Evolutionary conservation across 2,329 filamentous ascomycete species (phyloP), one percentile per base, ranked within the genome.

Genomic region (Rhynchosporium agropyri): DNA sequence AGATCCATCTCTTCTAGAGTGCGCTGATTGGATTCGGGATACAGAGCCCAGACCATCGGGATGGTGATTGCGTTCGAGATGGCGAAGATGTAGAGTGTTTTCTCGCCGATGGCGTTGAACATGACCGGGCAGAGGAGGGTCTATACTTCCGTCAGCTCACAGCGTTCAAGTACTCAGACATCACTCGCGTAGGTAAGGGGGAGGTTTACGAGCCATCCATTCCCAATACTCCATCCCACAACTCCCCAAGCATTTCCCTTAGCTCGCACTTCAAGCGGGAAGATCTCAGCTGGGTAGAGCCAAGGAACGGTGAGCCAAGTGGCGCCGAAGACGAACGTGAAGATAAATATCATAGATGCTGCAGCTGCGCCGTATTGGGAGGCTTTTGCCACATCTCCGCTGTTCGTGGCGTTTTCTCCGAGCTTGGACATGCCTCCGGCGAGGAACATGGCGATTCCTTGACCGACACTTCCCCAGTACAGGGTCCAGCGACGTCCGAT

Each of bases 191-290:
- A 20, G 20, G 20, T 7, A 29, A 3, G 9, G 59, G 28, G 65
- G 53, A 40, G 12, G 71, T 77, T 70, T 64, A 79, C 77, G 66
- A 83, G 74, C 85, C 86, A 89, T 15, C 88, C 88, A 67, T 91
- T 91, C 0, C 89, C 89, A 57, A 92, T 90, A 13, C 81, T 84
- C 89, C 89, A 92, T 0, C 89, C 89, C 0, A 91, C 83, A 0
- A 92, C 89, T 26, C 89, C 89, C 83, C 85, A 91, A 0, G 89
- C 88, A 64, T 91, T 92, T 5, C 89, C 89, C 68, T 89, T 88
- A 1, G 89, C 89, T 28, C 89, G 83, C 0, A 91, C 82, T 64
- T 88, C 83, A 0, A 91, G 76, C 0, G 89, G 88, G 70, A 90
- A 92, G 61, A 91, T 91, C 72, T 92, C 89, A 1, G 89, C 87